Evolutionary conservation across 2,329 filamentous ascomycete genomes (phyloP).

Genomic region (Fusarium abutilonis): DNA sequence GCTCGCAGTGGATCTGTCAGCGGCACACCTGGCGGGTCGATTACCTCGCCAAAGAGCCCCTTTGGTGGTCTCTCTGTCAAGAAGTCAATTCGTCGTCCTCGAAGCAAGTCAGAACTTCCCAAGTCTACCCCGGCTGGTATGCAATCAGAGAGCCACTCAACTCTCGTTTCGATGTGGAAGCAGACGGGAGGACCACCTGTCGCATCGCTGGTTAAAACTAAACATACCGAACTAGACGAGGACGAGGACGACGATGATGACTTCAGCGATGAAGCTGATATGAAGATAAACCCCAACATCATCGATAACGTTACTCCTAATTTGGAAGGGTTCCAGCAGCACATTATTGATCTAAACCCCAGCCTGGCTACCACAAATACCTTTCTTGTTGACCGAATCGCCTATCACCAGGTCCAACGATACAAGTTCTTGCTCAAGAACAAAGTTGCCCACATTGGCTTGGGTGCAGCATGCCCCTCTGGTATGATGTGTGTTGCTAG

Average conservation of each 20-base stretch:
- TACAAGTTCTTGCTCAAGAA: conserved; percentile 80
- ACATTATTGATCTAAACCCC: conserved; percentile 80
- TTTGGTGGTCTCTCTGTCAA: conserved; percentile 58
- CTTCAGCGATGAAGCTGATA: conserved; percentile 64
- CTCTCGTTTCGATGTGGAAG: conserved; percentile 62
- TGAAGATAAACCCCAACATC: conserved; percentile 70
- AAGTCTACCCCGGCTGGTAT: conserved; percentile 49
- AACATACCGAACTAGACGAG: conserved; percentile 49
- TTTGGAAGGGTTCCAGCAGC: conserved; percentile 77
- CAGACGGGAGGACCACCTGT: conserved; percentile 65
- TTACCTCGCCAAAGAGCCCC: conserved; percentile 64
- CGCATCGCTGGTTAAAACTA: conserved; percentile 55
- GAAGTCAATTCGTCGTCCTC: conserved; percentile 62
- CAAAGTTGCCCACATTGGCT: conserved; percentile 74
- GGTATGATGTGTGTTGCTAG: conserved; percentile 70
- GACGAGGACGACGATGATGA: conserved; percentile 68
- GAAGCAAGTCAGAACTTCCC: conserved; percentile 65
- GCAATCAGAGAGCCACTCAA: conserved; percentile 53
- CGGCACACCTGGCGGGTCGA: conserved; percentile 60
- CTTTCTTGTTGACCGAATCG: conserved; percentile 82
- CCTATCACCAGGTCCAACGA: conserved; percentile 79
- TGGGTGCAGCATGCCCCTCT: conserved; percentile 69
- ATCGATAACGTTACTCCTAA: conserved; percentile 77
- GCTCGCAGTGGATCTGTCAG: conserved; percentile 70
- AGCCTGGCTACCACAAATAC: conserved; percentile 63